Base-by-base conservation (phyloP, 164 flowering plant genomes). In the Vitis labrusca region DNA sequence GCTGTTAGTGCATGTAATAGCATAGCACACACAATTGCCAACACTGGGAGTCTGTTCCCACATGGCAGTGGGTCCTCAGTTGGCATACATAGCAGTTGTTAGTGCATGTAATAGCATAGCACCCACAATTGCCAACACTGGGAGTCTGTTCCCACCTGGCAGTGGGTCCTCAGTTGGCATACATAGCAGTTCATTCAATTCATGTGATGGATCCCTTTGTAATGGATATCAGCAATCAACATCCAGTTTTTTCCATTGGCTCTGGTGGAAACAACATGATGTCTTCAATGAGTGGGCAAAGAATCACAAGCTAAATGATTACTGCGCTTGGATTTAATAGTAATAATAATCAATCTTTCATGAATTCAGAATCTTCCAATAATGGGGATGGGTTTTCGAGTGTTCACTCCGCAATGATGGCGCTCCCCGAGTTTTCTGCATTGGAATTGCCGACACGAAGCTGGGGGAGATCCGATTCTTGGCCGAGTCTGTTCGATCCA, bases 241-340 rank as follows among this genome's bases (percentile, higher is more conserved):
- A 30, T 71, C 80, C 32, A 78, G 73, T 71, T 83, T 85, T 19
- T 71, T 74, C 89, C 10, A 60, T 81, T 63, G 78, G 82, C 64
- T 76, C 89, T 64, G 78, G 84, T 76, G 89, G 87, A 64, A 87
- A 84, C 73, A 84, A 77, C 65, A 66, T 80, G 76, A 69, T 85
- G 67, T 65, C 94, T 67, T 79, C 94, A 49, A 74, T 80, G 74
- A 81, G 83, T 74, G 83, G 49, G 37, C 94, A 81, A 73, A 85
- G 88, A 70, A 69, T 74, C 66, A 71, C 81, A 49, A 88, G 88
- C 77, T 98, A 93, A 81, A 93, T 96, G 99, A 96, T 96, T 67
- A 97, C 98, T 60, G 92, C 98, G 32, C 98, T 97, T 56, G 97
- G 98, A 70, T 82, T 91, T 72, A 89, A 70, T 76, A 84, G 37